phyloP scores from a whole-genome alignment of 768 basidiomycete species.

The Tricholoma hemisulphureum region DNA sequence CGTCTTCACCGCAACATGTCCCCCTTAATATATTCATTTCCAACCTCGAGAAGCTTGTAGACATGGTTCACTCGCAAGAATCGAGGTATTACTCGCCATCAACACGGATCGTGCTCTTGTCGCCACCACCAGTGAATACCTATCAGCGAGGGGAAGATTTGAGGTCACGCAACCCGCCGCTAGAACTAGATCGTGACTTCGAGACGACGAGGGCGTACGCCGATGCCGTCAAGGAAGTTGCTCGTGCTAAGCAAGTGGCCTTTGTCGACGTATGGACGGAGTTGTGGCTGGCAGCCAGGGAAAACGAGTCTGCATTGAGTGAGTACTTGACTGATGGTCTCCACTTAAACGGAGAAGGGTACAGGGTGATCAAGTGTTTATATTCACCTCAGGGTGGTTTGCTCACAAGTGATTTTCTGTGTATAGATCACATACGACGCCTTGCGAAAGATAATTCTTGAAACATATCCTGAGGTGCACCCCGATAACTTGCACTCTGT shows the following conservation, averaged over 20 bases:
- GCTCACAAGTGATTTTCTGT: slow-evolving; percentile 4
- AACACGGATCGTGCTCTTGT: slow-evolving; percentile 78
- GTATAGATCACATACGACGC: slow-evolving; percentile 68
- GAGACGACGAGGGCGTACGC: slow-evolving; percentile 67
- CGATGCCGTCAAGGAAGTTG: slow-evolving; percentile 64
- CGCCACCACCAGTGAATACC: slow-evolving; percentile 81
- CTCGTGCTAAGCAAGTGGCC: slow-evolving; percentile 49
- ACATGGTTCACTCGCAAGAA: slow-evolving; percentile 56
- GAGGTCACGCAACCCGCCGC: slow-evolving; percentile 47
- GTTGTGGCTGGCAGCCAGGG: slow-evolving; percentile 73
- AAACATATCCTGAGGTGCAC: slow-evolving; percentile 66
- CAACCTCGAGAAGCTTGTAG: slow-evolving; percentile 65
- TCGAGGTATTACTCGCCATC: slow-evolving; percentile 67
- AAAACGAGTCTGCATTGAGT: slow-evolving; percentile 50
- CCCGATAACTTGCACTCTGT: slow-evolving; percentile 56
- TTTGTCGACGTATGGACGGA: slow-evolving; percentile 74
- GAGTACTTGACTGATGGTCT: slow-evolving; percentile 71
- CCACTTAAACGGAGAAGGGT: slow-evolving; percentile 75
- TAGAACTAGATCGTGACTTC: slow-evolving; percentile 58
- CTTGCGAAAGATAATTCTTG: slow-evolving; percentile 54
- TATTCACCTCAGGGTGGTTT: background rate
- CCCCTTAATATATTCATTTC: slow-evolving; percentile 60
- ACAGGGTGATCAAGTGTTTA: slow-evolving; percentile 48
- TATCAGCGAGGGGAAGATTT: slow-evolving; percentile 53
- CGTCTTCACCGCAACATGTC: slow-evolving; percentile 70